Percentiles rank a stretch among this genome's conserved stretches.
Evolutionary conservation across 495 filamentous ascomycete genomes (phyloP).

Genomic region (Neurospora africana): DNA sequence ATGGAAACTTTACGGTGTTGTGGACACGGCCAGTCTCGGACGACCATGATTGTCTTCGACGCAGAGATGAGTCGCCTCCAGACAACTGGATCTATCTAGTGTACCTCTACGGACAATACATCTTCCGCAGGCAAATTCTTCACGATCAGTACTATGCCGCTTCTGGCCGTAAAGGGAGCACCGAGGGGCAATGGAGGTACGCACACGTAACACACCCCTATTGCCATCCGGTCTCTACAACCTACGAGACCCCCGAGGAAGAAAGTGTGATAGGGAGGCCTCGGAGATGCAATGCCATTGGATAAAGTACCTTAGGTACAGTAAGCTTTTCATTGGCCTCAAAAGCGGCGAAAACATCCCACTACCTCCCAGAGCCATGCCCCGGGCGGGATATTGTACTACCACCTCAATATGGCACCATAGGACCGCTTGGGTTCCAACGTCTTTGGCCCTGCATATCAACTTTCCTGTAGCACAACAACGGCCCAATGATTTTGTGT

Average conservation of each 20-base stretch:
- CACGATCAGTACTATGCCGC: neutral
- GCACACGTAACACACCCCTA: neutral
- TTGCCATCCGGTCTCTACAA: neutral
- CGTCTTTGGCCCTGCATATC: neutral
- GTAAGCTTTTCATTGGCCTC: neutral
- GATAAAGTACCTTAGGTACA: too few relatives aligned
- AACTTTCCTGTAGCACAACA: neutral
- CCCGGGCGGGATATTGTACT: neutral
- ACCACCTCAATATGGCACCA: neutral
- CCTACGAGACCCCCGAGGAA: neutral
- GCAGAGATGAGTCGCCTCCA: neutral
- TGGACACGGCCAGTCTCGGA: too few relatives aligned
- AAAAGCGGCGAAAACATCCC: neutral
- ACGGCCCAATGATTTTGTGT: neutral
- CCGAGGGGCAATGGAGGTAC: neutral
- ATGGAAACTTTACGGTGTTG: neutral
- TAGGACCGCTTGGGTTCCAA: neutral
- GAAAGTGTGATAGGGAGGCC: neutral
- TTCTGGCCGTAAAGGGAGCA: neutral
- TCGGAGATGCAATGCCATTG: neutral
- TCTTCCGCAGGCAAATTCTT: neutral
- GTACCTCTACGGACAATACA: neutral
- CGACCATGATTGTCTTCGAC: too few relatives aligned
- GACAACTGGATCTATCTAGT: neutral
- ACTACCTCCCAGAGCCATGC: neutral